These are phyloP conservation scores for Arthrobotrys megalospora DNA, from an alignment of 2,329 filamentous ascomycete genomes.

Conservation along the genomic window DNA sequence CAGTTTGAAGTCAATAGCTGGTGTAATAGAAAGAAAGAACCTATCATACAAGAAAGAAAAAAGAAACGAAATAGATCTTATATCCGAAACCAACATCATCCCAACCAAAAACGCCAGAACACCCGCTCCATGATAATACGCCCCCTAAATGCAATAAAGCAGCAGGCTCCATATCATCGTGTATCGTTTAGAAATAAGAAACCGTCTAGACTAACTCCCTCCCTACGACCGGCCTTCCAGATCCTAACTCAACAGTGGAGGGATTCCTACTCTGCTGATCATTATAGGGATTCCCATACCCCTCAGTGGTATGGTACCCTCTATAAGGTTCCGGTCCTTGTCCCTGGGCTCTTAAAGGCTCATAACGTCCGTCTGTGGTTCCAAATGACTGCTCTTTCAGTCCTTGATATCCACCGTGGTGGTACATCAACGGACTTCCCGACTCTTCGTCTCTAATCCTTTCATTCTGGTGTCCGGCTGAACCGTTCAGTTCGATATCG, in stretches of 20 bases:
- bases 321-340: constrained; percentile 17
- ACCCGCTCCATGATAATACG: neutral
- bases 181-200: neutral
- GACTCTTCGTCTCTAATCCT: constrained; percentile 33
- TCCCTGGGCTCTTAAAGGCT: constrained; percentile 22
- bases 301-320: constrained; percentile 1
- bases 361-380: constrained; percentile 17
- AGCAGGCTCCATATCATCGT: neutral
- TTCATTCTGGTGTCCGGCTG: neutral
- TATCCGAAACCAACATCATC: neutral
- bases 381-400: neutral
- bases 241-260: constrained; percentile 25
- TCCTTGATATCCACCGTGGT: neutral
- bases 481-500: constrained; percentile 29
- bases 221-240: constrained; percentile 7
- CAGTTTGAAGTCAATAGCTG: neutral
- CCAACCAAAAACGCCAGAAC: constrained; percentile 1
- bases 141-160: neutral
- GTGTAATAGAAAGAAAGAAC: neutral
- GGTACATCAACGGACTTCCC: constrained; percentile 39
- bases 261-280: neutral
- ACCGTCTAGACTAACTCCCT: constrained; percentile 39
- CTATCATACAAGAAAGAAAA: neutral
- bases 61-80: no score
- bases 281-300: constrained; percentile 16